phyloP scores from a whole-genome alignment of 441 rosid species.

The Pelargonium myrrhifolium region DNA sequence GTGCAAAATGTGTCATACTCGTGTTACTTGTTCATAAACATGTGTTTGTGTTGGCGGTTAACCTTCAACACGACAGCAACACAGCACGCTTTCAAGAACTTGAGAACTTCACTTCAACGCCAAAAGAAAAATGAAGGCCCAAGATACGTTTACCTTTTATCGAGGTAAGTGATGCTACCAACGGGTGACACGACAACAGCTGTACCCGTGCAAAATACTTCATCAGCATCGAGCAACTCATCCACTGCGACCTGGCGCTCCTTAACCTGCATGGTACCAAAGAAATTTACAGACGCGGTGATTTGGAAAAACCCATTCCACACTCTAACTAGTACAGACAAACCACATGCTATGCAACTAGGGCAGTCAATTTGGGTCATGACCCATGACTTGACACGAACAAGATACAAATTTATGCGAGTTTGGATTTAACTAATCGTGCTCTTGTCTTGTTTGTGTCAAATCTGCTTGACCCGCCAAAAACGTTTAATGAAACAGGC shows the following conservation, averaged over 20 bases:
- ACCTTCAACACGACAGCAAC: too few species aligned
- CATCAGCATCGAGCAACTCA: constrained; percentile 84
- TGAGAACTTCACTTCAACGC: not conserved
- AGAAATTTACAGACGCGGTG: not conserved
- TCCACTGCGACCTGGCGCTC: constrained; percentile 62
- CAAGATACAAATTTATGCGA: too few species aligned
- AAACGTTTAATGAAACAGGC: too few species aligned
- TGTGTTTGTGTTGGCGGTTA: too few species aligned
- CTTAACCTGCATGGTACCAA: constrained; percentile 46
- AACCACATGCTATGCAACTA: too few species aligned
- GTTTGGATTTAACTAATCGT: too few species aligned
- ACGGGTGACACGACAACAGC: constrained; percentile 95
- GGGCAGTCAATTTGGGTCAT: too few species aligned
- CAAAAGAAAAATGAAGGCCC: not conserved
- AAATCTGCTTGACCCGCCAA: too few species aligned
- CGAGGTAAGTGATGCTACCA: constrained; percentile 78
- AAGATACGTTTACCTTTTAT: constrained; percentile 43
- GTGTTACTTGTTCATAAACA: too few species aligned
- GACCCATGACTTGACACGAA: too few species aligned
- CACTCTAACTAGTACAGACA: not conserved
- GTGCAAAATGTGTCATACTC: too few species aligned
- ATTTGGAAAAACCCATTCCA: not conserved
- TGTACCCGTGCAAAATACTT: constrained; percentile 92
- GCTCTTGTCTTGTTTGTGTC: too few species aligned
- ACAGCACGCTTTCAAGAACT: not conserved